A percentile compares a stretch with the other conserved stretches of the same genome.
These are phyloP conservation scores for Aurinia saxatilis DNA, from an alignment of 345 rosid species.

Conservation along the genomic window DNA sequence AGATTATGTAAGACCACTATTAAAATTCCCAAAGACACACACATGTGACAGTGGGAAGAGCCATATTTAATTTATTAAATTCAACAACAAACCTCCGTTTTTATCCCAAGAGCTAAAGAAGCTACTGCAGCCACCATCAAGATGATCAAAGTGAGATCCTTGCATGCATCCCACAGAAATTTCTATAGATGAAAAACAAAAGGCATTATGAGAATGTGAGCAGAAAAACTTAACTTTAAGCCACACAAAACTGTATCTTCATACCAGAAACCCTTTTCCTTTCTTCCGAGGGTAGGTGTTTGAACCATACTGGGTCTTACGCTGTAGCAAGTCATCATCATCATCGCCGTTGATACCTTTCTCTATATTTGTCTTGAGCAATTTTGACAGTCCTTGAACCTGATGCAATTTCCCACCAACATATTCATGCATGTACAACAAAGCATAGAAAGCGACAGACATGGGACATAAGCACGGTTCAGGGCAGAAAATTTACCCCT, in stretches of 20 bases:
- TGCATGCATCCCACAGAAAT: constrained; percentile 83
- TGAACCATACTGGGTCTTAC: constrained; percentile 61
- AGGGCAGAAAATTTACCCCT: constrained; percentile 49
- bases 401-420: constrained; percentile 21
- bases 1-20: neutral
- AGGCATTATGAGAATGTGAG: neutral
- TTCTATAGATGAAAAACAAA: constrained; percentile 36
- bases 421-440: neutral
- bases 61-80: neutral
- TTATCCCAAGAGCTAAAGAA: constrained; percentile 85
- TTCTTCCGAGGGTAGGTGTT: constrained; percentile 92
- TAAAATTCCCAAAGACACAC: neutral
- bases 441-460: neutral
- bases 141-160: constrained; percentile 80
- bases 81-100: constrained; percentile 69
- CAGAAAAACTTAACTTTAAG: neutral
- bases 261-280: constrained; percentile 87
- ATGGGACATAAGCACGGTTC: neutral
- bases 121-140: constrained; percentile 86
- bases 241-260: neutral
- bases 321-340: constrained; percentile 53
- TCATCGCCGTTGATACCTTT: constrained; percentile 77
- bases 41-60: neutral
- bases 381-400: constrained; percentile 58
- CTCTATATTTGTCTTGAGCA: constrained; percentile 58